Conservation (phyloP, 495 filamentous ascomycete species). For the Collariella sp. region DNA sequence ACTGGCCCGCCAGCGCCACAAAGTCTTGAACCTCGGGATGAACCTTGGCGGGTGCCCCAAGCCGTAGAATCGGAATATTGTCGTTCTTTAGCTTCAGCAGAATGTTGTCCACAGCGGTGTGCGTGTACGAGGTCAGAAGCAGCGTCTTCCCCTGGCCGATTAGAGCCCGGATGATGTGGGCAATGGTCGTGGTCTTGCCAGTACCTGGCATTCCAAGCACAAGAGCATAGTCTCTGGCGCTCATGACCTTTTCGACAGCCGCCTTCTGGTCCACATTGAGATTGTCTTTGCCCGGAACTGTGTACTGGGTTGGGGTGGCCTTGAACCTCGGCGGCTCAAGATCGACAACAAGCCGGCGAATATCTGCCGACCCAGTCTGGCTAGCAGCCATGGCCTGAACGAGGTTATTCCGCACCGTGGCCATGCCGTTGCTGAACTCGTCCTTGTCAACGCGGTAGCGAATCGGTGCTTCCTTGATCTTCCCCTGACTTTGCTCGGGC, state of each 20-base stretch:
- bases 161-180: slow-evolving; percentile 89
- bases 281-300: slow-evolving; percentile 43
- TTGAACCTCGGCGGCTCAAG: slow-evolving; percentile 65
- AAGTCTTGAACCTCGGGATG: slow-evolving; percentile 81
- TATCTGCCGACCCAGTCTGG: slow-evolving; percentile 56
- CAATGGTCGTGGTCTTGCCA: slow-evolving; percentile 95
- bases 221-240: slow-evolving; percentile 84
- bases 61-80: slow-evolving; percentile 68
- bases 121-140: slow-evolving; percentile 87
- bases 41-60: slow-evolving; percentile 75
- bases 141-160: slow-evolving; percentile 87
- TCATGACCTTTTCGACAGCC: slow-evolving; percentile 91
- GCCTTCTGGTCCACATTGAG: slow-evolving; percentile 80
- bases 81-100: slow-evolving; percentile 79
- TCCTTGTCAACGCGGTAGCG: slow-evolving; percentile 90
- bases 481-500: slow-evolving; percentile 40
- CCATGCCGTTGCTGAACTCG: slow-evolving; percentile 97
- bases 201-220: slow-evolving; percentile 97
- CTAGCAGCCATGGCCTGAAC: slow-evolving; percentile 83
- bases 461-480: slow-evolving; percentile 45
- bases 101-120: slow-evolving; percentile 97
- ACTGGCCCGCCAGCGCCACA: slow-evolving; percentile 61
- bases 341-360: slow-evolving; percentile 72
- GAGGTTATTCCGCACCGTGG: slow-evolving; percentile 84
- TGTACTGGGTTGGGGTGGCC: slow-evolving; percentile 48